Evolutionary conservation across 345 rosid species (phyloP).

Genomic region (Hibiscus mutabilis): DNA sequence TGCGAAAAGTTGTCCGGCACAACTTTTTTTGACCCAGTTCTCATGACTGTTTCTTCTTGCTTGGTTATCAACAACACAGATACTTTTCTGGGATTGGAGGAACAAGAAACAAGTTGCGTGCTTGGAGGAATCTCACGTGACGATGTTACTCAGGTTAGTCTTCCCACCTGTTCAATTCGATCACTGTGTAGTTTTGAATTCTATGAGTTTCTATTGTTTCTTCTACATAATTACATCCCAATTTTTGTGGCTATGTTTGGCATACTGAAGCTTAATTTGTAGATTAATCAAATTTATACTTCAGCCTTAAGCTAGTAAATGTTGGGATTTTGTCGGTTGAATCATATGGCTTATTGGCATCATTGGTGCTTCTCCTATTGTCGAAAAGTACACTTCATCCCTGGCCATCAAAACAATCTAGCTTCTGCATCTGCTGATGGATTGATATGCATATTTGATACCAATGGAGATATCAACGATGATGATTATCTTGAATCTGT

Average conservation of each 20-base stretch:
- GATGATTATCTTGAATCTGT: slow-evolving; percentile 88
- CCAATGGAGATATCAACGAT: slow-evolving; percentile 68
- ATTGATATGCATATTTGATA: slow-evolving; percentile 72
- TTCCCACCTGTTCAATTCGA: background rate
- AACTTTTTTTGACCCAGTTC: background rate
- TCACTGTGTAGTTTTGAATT: background rate
- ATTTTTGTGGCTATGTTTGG: background rate
- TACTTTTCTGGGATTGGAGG: slow-evolving; percentile 95
- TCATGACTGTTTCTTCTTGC: background rate
- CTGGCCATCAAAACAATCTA: slow-evolving; percentile 57
- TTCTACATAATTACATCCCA: background rate
- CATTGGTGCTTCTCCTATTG: background rate
- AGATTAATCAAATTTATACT: background rate
- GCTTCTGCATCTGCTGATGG: slow-evolving; percentile 93
- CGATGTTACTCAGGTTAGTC: slow-evolving; percentile 83
- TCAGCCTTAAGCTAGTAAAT: background rate
- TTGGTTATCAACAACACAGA: slow-evolving; percentile 32
- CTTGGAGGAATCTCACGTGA: slow-evolving; percentile 75
- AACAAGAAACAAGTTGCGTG: slow-evolving; percentile 89
- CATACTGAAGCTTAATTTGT: background rate
- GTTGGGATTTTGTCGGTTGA: background rate
- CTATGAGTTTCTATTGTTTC: background rate
- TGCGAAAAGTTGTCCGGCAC: background rate
- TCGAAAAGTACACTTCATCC: slow-evolving; percentile 67
- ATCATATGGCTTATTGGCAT: background rate